phyloP scores from a whole-genome alignment of 768 basidiomycete species.

The Gautieria morchelliformis region DNA sequence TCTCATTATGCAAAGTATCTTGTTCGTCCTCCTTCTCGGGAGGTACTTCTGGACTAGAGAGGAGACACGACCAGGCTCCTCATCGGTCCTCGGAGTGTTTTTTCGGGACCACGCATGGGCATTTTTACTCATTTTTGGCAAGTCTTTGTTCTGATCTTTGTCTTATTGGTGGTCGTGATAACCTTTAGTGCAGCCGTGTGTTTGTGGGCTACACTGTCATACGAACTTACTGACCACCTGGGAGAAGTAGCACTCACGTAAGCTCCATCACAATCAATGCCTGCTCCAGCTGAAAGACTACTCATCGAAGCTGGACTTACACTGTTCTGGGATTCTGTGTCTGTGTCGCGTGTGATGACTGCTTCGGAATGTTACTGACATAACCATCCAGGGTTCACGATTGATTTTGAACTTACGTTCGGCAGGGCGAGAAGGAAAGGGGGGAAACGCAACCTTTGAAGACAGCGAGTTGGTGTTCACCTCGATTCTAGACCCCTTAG shows the following conservation, averaged over 20 bases:
- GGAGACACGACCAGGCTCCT: background rate
- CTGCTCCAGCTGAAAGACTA: background rate
- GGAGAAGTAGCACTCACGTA: slow-evolving; percentile 4
- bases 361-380: background rate
- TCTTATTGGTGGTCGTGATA: background rate
- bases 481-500: no score
- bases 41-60: background rate
- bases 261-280: background rate
- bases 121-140: slow-evolving; percentile 3
- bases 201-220: background rate
- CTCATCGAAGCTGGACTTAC: background rate
- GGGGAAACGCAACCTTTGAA: no score
- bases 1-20: slow-evolving; percentile 3
- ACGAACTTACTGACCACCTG: slow-evolving; percentile 1
- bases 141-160: background rate
- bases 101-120: slow-evolving; percentile 5
- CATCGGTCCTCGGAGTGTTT: background rate
- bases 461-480: no score
- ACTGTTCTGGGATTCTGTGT: slow-evolving; percentile 3
- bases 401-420: slow-evolving; percentile 2
- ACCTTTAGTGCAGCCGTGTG: background rate
- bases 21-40: background rate
- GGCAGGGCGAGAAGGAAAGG: background rate
- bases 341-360: background rate
- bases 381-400: background rate